Evolutionary conservation across 768 basidiomycete genomes (phyloP), one percentile per base, ranked within the genome.

Genomic region (Auricularia heimuer): DNA sequence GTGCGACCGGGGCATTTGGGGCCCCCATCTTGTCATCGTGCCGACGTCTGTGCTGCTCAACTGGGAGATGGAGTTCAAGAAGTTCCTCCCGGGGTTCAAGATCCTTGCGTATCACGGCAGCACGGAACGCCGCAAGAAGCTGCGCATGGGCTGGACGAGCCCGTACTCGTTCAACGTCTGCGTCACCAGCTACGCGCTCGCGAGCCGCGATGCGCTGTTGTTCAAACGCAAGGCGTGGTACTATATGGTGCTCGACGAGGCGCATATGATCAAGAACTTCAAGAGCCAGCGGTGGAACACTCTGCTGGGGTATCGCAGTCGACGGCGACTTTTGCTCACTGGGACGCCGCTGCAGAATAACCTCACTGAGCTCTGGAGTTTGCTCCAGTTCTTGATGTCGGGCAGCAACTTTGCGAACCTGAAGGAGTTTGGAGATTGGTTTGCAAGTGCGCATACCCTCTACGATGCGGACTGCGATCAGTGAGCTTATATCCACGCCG

Each of bases 191-290:
- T 97, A 97, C 73, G 88, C 92, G 3, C 83, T 96, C 34, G 94
- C 92, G n/a, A 88, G 90, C 71, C 85, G 90, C 45, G 94, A 97
- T 72, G 87, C 91, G 63, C 86, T 91, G 70, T 89, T 94, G 18
- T 94, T 96, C 79, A 92, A 92, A 75, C 86, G 94, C 54, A 95
- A 93, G 76, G 79, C 84, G 61, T 96, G 94, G 94, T 92, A 94
- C 72, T 97, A 97, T 70, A 91, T 97, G 89, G 86, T 97, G 64
- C 85, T 97, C 4, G 94, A 97, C 72, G 94, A 97, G 75, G 94
- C 94, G 6, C 94, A 97, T 72, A 96, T 95, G 86, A 94, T 97
- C 85, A 95, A 95, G 78, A 97, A 97, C 74, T 96, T 95, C 78
- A 87, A 87, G 71, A 92, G 90, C 0, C 92, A 97, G 73, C 83